phyloP scores from a whole-genome alignment of 1,139 yeast genomes.

The Blastobotrys proliferans region DNA sequence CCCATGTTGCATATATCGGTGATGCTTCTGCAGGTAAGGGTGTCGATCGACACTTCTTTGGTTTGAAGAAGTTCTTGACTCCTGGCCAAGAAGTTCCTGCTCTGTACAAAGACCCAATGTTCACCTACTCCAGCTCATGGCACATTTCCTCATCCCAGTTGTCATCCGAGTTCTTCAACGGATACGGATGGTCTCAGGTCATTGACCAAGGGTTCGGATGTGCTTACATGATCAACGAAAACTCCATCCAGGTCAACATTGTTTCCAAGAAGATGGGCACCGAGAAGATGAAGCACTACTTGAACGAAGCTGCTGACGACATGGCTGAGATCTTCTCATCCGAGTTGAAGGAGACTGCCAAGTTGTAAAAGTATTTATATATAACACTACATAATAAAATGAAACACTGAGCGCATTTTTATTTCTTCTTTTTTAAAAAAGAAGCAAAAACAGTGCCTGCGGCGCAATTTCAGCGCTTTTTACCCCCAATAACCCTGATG shows the following conservation, averaged over 20 bases:
- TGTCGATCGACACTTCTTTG: constrained; percentile 91
- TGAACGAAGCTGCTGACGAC: constrained; percentile 79
- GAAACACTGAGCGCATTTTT: too few species aligned
- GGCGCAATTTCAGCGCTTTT: too few species aligned
- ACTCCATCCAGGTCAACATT: constrained; percentile 82
- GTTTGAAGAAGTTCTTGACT: constrained; percentile 69
- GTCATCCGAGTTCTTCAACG: constrained; percentile 82
- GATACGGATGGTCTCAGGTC: constrained; percentile 97
- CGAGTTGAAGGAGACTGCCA: constrained; percentile 33
- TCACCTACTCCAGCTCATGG: constrained; percentile 77
- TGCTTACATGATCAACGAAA: constrained; percentile 87
- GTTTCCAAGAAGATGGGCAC: constrained; percentile 72
- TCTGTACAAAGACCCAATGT: constrained; percentile 73
- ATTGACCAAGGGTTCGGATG: constrained; percentile 91
- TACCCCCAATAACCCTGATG: too few species aligned
- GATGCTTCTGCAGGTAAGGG: constrained; percentile 86
- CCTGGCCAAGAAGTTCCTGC: constrained; percentile 63
- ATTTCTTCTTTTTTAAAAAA: too few species aligned
- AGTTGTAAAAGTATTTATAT: constrained; percentile 27
- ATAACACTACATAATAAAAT: too few species aligned
- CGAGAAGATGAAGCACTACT: constrained; percentile 62
- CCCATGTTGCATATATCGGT: constrained; percentile 71
- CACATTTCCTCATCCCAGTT: constrained; percentile 84
- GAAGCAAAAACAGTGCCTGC: too few species aligned
- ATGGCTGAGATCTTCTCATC: constrained; percentile 58